phyloP scores from a whole-genome alignment of 1,284 basidiomycete species.

The Leccinum angustisporum region DNA sequence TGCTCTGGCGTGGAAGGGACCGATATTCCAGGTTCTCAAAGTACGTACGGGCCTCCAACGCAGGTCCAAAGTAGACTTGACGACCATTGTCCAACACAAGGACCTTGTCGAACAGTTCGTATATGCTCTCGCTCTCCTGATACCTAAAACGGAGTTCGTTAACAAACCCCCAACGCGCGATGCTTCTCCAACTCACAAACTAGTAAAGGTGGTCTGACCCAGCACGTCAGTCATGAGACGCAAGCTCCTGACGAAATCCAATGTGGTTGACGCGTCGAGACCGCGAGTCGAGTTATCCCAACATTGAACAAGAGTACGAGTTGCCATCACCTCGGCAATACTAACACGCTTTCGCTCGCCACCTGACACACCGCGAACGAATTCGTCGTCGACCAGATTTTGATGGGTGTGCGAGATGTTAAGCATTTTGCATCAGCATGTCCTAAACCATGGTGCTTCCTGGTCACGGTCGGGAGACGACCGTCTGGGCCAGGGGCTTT shows the following conservation, averaged over 20 bases:
- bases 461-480: slow-evolving; percentile 60
- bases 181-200: slow-evolving; percentile 51
- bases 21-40: slow-evolving; percentile 80
- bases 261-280: slow-evolving; percentile 83
- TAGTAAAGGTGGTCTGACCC: slow-evolving; percentile 75
- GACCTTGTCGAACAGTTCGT: slow-evolving; percentile 80
- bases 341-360: slow-evolving; percentile 87
- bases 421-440: slow-evolving; percentile 70
- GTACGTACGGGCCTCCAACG: slow-evolving; percentile 70
- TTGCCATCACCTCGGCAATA: slow-evolving; percentile 85
- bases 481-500: slow-evolving; percentile 73
- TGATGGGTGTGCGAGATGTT: slow-evolving; percentile 75
- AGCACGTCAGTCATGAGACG: slow-evolving; percentile 78
- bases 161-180: slow-evolving; percentile 14
- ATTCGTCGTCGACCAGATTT: slow-evolving; percentile 83
- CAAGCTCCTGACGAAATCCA: slow-evolving; percentile 75
- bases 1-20: slow-evolving; percentile 71
- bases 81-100: slow-evolving; percentile 79
- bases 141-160: slow-evolving; percentile 47
- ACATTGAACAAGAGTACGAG: slow-evolving; percentile 72
- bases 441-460: slow-evolving; percentile 56
- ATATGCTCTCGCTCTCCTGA: slow-evolving; percentile 79
- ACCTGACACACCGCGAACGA: slow-evolving; percentile 83
- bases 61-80: slow-evolving; percentile 81
- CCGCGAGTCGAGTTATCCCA: slow-evolving; percentile 88